Conservation (phyloP, 306 rosid species). For the Phaseolus lunatus region DNA sequence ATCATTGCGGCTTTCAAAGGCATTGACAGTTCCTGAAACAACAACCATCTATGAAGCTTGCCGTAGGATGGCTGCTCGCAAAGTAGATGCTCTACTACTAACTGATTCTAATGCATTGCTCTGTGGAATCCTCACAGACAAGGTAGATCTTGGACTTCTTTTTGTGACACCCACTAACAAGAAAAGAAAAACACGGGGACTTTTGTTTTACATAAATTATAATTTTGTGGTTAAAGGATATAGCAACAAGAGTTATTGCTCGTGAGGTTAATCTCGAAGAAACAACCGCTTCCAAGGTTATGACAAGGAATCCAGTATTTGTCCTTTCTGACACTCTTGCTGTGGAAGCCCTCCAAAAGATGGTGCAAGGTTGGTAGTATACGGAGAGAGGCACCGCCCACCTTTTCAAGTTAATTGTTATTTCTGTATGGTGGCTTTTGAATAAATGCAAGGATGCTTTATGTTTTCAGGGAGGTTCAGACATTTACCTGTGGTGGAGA, state of each 20-base stretch:
- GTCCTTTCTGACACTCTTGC: slow-evolving; percentile 96
- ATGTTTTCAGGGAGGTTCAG: slow-evolving; percentile 83
- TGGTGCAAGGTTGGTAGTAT: slow-evolving; percentile 88
- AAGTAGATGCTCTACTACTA: slow-evolving; percentile 84
- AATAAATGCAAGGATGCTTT: slow-evolving; percentile 34
- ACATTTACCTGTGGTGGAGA: slow-evolving; percentile 97
- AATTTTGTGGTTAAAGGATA: slow-evolving; percentile 68
- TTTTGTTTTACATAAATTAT: slow-evolving; percentile 7
- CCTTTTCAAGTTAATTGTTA: slow-evolving; percentile 8
- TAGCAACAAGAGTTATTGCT: slow-evolving; percentile 85
- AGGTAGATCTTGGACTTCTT: slow-evolving; percentile 56
- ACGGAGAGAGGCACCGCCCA: background rate
- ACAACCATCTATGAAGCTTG: slow-evolving; percentile 87
- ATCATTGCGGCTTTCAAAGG: slow-evolving; percentile 84
- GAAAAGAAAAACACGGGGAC: background rate
- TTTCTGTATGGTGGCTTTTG: slow-evolving; percentile 30
- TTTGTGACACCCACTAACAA: background rate
- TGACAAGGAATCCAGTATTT: slow-evolving; percentile 92
- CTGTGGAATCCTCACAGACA: slow-evolving; percentile 97
- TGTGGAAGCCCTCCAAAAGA: slow-evolving; percentile 99
- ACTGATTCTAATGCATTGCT: slow-evolving; percentile 96
- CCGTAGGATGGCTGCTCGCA: slow-evolving; percentile 90
- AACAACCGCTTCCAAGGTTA: slow-evolving; percentile 87
- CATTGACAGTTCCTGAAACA: slow-evolving; percentile 87
- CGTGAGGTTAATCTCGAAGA: slow-evolving; percentile 77